Percentiles rank a stretch among this genome's conserved stretches.
phyloP scores from a whole-genome alignment of 805 yeast genomes.

The Metschnikowia cerradonensis region DNA sequence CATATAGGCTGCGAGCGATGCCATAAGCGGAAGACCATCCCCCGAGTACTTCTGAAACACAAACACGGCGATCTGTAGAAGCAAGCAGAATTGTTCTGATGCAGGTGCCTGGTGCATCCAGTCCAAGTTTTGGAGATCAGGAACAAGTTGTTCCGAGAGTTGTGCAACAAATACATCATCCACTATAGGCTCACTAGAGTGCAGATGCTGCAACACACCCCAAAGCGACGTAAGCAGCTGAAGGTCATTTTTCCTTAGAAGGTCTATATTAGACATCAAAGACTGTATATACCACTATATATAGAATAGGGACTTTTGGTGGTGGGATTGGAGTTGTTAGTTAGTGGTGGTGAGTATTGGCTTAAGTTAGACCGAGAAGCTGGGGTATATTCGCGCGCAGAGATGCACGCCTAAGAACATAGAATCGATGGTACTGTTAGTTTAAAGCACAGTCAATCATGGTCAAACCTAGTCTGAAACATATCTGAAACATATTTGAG shows the following conservation, averaged over 20 bases:
- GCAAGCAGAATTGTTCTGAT: neutral
- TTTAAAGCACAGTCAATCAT: too few relatives aligned
- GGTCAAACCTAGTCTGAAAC: neutral
- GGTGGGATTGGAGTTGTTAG: too few relatives aligned
- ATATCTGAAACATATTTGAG: neutral
- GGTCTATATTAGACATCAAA: neutral
- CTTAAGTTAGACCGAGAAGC: neutral
- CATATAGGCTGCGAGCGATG: slow-evolving; percentile 17
- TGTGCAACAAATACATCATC: slow-evolving; percentile 1
- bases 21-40: slow-evolving; percentile 5
- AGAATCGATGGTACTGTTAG: too few relatives aligned
- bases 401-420: neutral
- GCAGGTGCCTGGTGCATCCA: slow-evolving; percentile 5
- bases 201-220: neutral
- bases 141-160: neutral
- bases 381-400: slow-evolving; percentile 3
- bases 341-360: too few relatives aligned
- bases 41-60: slow-evolving; percentile 4
- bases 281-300: too few relatives aligned
- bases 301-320: too few relatives aligned
- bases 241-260: neutral
- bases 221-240: neutral
- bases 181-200: neutral
- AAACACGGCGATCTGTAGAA: slow-evolving; percentile 8
- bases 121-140: slow-evolving; percentile 1